These are phyloP conservation scores for Cutaneotrichosporon sp. DNA, from an alignment of 1,284 basidiomycete genomes.

Conservation along the genomic window DNA sequence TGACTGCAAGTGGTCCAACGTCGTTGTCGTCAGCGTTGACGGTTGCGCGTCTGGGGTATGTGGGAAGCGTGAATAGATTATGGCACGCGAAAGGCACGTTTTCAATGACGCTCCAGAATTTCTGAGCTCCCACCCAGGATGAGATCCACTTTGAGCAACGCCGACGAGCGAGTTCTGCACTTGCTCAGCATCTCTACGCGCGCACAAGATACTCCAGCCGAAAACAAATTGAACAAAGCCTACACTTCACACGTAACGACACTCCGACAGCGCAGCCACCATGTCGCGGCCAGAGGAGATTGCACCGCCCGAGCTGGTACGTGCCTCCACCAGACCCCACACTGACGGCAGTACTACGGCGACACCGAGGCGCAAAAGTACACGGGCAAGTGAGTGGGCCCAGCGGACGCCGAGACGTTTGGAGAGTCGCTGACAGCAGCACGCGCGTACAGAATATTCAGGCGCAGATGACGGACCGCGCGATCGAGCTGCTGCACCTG, in stretches of 20 bases:
- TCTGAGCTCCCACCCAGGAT: not conserved
- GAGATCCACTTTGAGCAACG: not conserved
- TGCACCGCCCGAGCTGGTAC: conserved; percentile 87
- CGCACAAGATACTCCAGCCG: not conserved
- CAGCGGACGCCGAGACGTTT: not conserved
- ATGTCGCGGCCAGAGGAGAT: conserved; percentile 96
- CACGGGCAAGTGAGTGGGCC: conserved; percentile 71
- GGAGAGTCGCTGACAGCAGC: conserved; percentile 7
- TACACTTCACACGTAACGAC: conserved; percentile 9
- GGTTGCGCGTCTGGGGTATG: conserved; percentile 6
- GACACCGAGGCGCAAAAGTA: conserved; percentile 95
- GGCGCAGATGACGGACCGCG: conserved; percentile 94
- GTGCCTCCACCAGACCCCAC: not conserved
- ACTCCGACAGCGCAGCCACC: conserved; percentile 7
- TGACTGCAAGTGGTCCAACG: no score
- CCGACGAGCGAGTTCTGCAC: not conserved
- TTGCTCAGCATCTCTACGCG: no score
- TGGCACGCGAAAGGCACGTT: not conserved
- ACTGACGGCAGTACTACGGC: conserved; percentile 66
- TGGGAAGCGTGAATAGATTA: not conserved
- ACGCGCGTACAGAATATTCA: conserved; percentile 94
- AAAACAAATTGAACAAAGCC: not conserved
- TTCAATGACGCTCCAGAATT: no score
- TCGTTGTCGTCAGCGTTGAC: conserved; percentile 9
- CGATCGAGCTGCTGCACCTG: conserved; percentile 82